phyloP scores from a whole-genome alignment of 2,329 filamentous ascomycete genomes.

The Cercospora zeae-maydis region DNA sequence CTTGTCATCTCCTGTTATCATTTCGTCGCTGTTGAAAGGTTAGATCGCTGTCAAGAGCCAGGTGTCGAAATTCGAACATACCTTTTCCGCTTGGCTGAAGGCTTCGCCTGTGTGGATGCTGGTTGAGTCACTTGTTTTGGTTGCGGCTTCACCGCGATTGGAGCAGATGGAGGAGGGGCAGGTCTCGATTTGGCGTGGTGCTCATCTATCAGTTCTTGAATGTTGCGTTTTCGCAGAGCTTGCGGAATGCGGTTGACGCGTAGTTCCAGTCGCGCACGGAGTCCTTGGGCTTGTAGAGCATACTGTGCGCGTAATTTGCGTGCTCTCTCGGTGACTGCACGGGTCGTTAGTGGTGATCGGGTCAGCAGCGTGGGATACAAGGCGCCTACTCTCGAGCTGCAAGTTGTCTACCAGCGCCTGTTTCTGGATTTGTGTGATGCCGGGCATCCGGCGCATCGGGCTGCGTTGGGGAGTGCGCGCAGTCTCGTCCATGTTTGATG shows the following conservation, averaged over 20 bases:
- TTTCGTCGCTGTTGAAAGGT: slow-evolving; percentile 54
- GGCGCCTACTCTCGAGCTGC: slow-evolving; percentile 71
- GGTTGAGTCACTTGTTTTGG: slow-evolving; percentile 8
- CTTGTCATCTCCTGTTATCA: slow-evolving; percentile 62
- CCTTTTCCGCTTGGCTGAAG: slow-evolving; percentile 25
- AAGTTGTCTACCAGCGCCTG: slow-evolving; percentile 85
- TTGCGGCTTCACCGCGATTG: slow-evolving; percentile 16
- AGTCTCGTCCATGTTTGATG: slow-evolving; percentile 12
- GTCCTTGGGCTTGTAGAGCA: slow-evolving; percentile 77
- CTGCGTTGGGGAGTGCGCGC: slow-evolving; percentile 24
- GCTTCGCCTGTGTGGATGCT: slow-evolving; percentile 14
- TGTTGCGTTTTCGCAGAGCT: slow-evolving; percentile 71
- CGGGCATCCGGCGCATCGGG: slow-evolving; percentile 25
- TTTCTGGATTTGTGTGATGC: slow-evolving; percentile 60
- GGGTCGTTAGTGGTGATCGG: slow-evolving; percentile 24
- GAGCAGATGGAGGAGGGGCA: slow-evolving; percentile 24
- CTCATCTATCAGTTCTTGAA: slow-evolving; percentile 71
- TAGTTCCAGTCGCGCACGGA: slow-evolving; percentile 83
- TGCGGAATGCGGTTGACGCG: slow-evolving; percentile 88
- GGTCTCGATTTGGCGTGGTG: slow-evolving; percentile 38
- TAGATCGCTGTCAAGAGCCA: background rate
- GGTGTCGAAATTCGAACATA: background rate
- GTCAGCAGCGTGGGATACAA: background rate
- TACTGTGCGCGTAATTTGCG: slow-evolving; percentile 86
- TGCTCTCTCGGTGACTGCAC: slow-evolving; percentile 76